phyloP scores from a whole-genome alignment of 2,329 filamentous ascomycete genomes.

The Fusarium lateritium region DNA sequence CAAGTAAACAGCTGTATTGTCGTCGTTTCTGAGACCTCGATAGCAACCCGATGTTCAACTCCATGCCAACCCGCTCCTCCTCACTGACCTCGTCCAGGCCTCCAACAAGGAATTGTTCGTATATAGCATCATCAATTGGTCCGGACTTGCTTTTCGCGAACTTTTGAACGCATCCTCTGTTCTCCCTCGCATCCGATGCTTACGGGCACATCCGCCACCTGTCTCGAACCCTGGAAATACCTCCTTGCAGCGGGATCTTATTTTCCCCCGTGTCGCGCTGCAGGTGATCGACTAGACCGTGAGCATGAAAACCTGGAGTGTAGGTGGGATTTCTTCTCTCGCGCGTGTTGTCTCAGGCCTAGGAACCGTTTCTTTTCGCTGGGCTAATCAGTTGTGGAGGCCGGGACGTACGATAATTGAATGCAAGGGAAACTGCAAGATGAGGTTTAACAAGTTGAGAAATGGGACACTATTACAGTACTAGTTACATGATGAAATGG shows the following conservation, averaged over 20 bases:
- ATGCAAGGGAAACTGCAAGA: slow-evolving; percentile 33
- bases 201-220: slow-evolving; percentile 8
- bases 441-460: not conserved
- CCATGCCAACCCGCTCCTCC: not conserved
- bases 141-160: too few relatives aligned
- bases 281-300: not conserved
- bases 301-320: not conserved
- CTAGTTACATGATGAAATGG: not conserved
- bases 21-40: too few relatives aligned
- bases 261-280: not conserved
- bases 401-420: slow-evolving; percentile 19
- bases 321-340: slow-evolving; percentile 10
- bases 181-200: not conserved
- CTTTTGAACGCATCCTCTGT: not conserved
- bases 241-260: slow-evolving; percentile 10
- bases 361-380: slow-evolving; percentile 3
- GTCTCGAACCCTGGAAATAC: slow-evolving; percentile 9
- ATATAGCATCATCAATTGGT: not conserved
- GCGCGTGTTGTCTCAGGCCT: slow-evolving; percentile 33
- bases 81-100: not conserved
- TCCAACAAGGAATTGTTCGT: not conserved
- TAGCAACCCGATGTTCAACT: too few relatives aligned
- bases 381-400: slow-evolving; percentile 6
- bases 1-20: too few relatives aligned
- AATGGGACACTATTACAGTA: not conserved